phyloP scores from a whole-genome alignment of 164 flowering plant species.

The Aristolochia californica region DNA sequence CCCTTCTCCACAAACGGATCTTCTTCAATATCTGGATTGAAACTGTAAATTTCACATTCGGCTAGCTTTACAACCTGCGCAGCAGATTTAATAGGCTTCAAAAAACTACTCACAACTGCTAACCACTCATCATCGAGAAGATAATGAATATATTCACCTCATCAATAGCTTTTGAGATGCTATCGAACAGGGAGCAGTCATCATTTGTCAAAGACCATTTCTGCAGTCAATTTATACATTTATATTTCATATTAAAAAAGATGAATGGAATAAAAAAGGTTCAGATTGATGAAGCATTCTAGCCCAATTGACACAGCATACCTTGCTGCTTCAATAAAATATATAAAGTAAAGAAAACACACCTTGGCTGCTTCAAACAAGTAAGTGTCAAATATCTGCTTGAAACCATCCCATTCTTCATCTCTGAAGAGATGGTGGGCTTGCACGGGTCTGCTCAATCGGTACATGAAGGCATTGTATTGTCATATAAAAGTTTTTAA shows the following conservation, averaged over 20 bases:
- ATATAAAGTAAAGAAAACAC: too few relatives aligned
- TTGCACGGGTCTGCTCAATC: constrained; percentile 64
- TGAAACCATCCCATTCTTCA: constrained; percentile 79
- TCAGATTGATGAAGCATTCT: background rate
- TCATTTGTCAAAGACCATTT: constrained; percentile 63
- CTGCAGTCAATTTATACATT: constrained; percentile 17
- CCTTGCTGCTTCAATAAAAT: too few relatives aligned
- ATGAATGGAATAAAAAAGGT: background rate
- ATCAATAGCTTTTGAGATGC: constrained; percentile 64
- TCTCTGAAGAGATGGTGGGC: constrained; percentile 88
- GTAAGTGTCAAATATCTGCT: constrained; percentile 73
- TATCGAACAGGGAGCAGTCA: constrained; percentile 48
- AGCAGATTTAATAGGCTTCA: constrained; percentile 8
- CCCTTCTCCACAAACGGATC: constrained; percentile 83
- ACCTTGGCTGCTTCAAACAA: constrained; percentile 94
- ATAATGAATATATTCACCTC: constrained; percentile 40
- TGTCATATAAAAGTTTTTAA: too few relatives aligned
- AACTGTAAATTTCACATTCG: constrained; percentile 89
- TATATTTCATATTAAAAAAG: background rate
- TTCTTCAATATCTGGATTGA: constrained; percentile 64
- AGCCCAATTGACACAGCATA: background rate
- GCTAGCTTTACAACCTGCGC: constrained; percentile 74
- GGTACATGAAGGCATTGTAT: constrained; percentile 11
- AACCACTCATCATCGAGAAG: background rate
- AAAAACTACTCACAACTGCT: background rate